Conservation (phyloP, 257 asterid genomes). For the Schizonepeta tenuifolia region DNA sequence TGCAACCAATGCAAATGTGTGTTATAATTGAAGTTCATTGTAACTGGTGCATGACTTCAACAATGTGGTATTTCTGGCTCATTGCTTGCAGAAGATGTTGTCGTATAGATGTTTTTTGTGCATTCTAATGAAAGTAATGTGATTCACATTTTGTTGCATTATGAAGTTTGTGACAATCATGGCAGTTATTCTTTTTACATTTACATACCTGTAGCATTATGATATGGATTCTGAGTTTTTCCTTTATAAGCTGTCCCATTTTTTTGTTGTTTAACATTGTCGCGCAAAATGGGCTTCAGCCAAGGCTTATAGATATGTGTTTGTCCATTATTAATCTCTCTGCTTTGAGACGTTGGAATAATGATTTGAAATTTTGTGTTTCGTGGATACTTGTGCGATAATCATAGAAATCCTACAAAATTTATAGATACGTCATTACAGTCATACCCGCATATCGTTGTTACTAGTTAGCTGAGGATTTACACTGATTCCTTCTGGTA, state of each 20-base stretch:
- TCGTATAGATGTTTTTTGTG: background rate
- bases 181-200: background rate
- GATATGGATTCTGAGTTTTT: background rate
- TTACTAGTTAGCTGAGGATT: background rate
- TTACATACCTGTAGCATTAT: background rate
- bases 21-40: background rate
- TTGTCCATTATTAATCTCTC: background rate
- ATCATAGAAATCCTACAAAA: background rate
- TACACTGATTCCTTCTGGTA: background rate
- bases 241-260: background rate
- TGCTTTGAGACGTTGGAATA: background rate
- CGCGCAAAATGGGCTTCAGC: background rate
- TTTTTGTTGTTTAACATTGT: background rate
- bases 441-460: background rate
- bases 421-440: background rate
- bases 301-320: background rate
- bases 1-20: background rate
- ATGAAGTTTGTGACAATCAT: slow-evolving; percentile 17
- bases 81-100: background rate
- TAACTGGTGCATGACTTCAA: background rate
- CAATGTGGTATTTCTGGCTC: slow-evolving; percentile 8
- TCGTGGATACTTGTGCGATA: background rate
- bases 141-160: background rate
- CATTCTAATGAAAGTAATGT: background rate
- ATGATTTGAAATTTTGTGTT: background rate